Base-by-base conservation (phyloP, 805 yeast genomes). In the Starmerella davenportii region DNA sequence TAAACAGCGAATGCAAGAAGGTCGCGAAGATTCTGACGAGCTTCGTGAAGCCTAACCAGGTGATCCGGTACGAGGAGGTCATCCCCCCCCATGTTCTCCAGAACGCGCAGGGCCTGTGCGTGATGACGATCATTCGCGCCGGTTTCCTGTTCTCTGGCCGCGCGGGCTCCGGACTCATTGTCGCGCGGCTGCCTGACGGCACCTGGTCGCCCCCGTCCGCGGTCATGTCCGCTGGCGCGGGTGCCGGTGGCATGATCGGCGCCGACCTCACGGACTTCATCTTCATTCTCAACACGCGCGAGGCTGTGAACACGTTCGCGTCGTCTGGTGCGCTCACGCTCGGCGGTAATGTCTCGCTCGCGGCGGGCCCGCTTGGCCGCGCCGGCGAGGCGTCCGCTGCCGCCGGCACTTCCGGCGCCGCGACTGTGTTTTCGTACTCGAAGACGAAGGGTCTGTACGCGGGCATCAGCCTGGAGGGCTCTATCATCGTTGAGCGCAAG, bases 191-290 rank as follows among this genome's bases (percentile, higher is more conserved):
- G 36, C 92, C 92, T 2, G 96, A 90, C 59, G 96, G 95, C 1
- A 60, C 79, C 0, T 87, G 98, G 98, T 84, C 95, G 13, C 93
- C 95, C 2, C 98, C 98, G 1, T 76, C 93, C 2, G 98, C 95
- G 8, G 77, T 90, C 47, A 76, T 74, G 38, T 80, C 95, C 18
- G 96, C 93, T 3, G 98, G 96, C 51, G 96, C 95, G 3, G 96
- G 98, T 53, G 95, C 90, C 5, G 98, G 98, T 43, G 98, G 98
- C 33, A 92, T 84, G 63, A 72, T 90, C 47, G 98, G 98, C 31
- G 85, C 94, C 7, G 98, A 87, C 57, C 64, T 87, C 52, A 87
- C 98, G 1, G 96, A 87, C 62, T 87, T 87, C 54, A 95, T 87
- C 21, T 87, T 87, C 56, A 85, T 90, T 43, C 68, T 87, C 47